These are phyloP conservation scores for Solanum peruvianum DNA, from an alignment of 257 asterid genomes.

Conservation along the genomic window DNA sequence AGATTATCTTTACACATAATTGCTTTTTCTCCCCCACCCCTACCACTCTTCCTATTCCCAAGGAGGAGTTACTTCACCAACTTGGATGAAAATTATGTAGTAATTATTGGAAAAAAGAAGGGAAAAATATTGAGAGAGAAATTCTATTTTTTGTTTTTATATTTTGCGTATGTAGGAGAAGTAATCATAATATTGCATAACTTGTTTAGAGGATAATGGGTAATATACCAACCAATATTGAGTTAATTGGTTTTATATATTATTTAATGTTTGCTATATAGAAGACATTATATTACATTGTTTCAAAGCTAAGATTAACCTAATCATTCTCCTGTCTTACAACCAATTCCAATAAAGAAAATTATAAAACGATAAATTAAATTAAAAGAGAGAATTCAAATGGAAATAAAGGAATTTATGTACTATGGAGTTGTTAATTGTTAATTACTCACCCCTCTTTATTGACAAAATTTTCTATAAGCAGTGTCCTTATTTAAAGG, in stretches of 20 bases:
- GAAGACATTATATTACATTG: not conserved
- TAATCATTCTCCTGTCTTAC: not conserved
- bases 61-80: not conserved
- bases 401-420: too few species aligned
- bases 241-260: constrained; percentile 11
- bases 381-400: too few species aligned
- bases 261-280: not conserved
- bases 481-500: too few species aligned
- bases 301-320: constrained; percentile 35
- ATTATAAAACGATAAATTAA: too few species aligned
- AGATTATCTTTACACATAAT: not conserved
- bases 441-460: too few species aligned
- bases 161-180: not conserved
- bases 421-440: too few species aligned
- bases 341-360: not conserved
- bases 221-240: not conserved
- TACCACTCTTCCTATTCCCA: not conserved
- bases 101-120: not conserved
- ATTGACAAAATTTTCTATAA: too few species aligned
- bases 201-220: not conserved
- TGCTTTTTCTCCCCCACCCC: not conserved
- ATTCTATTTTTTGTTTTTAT: not conserved
- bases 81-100: not conserved
- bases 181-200: not conserved
- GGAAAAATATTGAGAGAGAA: not conserved